These are phyloP conservation scores for Citrus maxima DNA, from an alignment of 345 rosid species.

Conservation along the genomic window DNA sequence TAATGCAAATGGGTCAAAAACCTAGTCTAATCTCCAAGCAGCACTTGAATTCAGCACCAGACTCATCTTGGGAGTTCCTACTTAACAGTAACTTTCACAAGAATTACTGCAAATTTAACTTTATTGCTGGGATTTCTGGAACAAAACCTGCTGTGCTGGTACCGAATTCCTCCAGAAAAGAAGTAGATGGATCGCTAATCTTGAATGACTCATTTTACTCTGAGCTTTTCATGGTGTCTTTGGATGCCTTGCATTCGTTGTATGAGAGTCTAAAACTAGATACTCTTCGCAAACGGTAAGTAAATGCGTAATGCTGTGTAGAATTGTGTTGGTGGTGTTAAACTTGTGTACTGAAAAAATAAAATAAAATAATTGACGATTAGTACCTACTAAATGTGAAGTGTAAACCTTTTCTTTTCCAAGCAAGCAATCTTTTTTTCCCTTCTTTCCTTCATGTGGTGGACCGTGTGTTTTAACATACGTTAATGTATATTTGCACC, in stretches of 20 bases:
- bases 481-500: neutral
- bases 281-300: slow-evolving; percentile 82
- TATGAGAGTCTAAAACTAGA: slow-evolving; percentile 94
- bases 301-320: neutral
- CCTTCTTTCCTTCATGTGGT: neutral
- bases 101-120: slow-evolving; percentile 48
- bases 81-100: slow-evolving; percentile 76
- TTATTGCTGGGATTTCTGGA: slow-evolving; percentile 33
- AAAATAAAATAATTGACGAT: neutral
- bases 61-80: slow-evolving; percentile 89
- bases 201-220: slow-evolving; percentile 39
- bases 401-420: neutral
- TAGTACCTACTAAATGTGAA: neutral
- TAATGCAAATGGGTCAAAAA: slow-evolving; percentile 60
- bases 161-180: slow-evolving; percentile 30
- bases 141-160: slow-evolving; percentile 26
- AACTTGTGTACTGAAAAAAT: neutral
- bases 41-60: slow-evolving; percentile 24
- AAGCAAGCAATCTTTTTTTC: neutral
- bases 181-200: slow-evolving; percentile 30
- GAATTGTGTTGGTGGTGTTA: neutral
- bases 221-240: slow-evolving; percentile 53
- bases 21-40: slow-evolving; percentile 36
- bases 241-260: slow-evolving; percentile 82
- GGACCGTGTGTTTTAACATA: neutral